These are phyloP conservation scores for Tetragonia tetragonoides DNA, from an alignment of 148 eudicot species.

Conservation along the genomic window DNA sequence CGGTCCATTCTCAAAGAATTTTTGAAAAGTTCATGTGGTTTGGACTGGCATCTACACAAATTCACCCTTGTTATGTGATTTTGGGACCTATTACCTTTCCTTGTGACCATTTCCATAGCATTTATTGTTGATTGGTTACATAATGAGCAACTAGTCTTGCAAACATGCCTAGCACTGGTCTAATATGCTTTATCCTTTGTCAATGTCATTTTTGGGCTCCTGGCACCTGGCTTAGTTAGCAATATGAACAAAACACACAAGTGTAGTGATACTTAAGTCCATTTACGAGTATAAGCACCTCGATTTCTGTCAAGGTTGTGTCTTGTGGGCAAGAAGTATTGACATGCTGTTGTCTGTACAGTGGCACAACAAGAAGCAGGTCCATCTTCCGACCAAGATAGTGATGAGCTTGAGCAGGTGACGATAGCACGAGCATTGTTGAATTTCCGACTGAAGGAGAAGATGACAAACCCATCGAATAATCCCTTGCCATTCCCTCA, in stretches of 20 bases:
- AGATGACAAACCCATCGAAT: constrained; percentile 36
- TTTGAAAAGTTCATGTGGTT: neutral
- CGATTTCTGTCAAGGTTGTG: neutral
- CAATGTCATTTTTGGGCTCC: neutral
- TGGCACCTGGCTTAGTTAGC: neutral
- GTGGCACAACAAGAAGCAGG: constrained; percentile 66
- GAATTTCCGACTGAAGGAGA: constrained; percentile 60
- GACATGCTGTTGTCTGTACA: constrained; percentile 24
- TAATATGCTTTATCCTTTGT: neutral
- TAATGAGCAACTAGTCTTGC: neutral
- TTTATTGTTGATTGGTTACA: neutral
- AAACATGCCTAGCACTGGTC: constrained; percentile 5
- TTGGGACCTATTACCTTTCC: neutral
- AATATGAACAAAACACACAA: neutral
- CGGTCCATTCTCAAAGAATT: neutral
- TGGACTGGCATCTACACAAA: neutral
- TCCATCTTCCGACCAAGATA: constrained; percentile 61
- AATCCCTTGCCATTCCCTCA: constrained; percentile 47
- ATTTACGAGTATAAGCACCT: neutral
- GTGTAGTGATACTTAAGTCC: neutral
- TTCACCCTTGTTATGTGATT: neutral
- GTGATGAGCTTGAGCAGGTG: constrained; percentile 77
- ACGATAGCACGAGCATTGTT: constrained; percentile 70
- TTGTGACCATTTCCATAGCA: neutral
- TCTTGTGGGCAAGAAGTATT: constrained; percentile 3